Evolutionary conservation across 83 land plant genomes (phyloP).

Genomic region (Picea engelmannii): DNA sequence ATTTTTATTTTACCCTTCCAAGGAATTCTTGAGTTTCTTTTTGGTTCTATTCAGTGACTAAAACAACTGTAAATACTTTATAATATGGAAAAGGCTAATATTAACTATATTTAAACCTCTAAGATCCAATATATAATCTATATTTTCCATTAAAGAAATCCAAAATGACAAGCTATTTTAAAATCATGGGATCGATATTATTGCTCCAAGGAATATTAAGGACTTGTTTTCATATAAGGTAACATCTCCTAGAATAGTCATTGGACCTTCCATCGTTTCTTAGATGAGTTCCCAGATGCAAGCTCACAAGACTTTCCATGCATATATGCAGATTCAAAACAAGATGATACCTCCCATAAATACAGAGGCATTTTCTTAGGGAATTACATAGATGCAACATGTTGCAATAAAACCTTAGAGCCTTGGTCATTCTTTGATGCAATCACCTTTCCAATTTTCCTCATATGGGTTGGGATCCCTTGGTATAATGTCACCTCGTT

Average conservation of each 20-base stretch:
- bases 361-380: conserved; percentile 36
- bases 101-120: too few relatives aligned
- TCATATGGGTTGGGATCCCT: conserved; percentile 15
- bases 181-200: conserved; percentile 19
- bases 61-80: too few relatives aligned
- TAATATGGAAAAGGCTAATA: too few relatives aligned
- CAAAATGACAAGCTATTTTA: too few relatives aligned
- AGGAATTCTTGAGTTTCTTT: too few relatives aligned
- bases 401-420: conserved; percentile 18
- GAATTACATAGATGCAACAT: conserved; percentile 6
- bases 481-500: conserved; percentile 38
- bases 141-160: too few relatives aligned
- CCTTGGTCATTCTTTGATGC: conserved; percentile 38
- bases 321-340: conserved; percentile 45
- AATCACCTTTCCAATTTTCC: conserved; percentile 36
- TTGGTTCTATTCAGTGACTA: too few relatives aligned
- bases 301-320: conserved; percentile 34
- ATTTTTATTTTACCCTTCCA: too few relatives aligned
- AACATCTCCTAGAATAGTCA: conserved; percentile 43
- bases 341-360: conserved; percentile 57
- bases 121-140: too few relatives aligned
- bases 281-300: conserved; percentile 19
- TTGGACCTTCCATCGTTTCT: conserved; percentile 32
- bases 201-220: conserved; percentile 62
- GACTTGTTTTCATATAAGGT: conserved; percentile 68